These are phyloP conservation scores for Fistulinella prunicolor DNA, from an alignment of 768 basidiomycete genomes.

Conservation along the genomic window DNA sequence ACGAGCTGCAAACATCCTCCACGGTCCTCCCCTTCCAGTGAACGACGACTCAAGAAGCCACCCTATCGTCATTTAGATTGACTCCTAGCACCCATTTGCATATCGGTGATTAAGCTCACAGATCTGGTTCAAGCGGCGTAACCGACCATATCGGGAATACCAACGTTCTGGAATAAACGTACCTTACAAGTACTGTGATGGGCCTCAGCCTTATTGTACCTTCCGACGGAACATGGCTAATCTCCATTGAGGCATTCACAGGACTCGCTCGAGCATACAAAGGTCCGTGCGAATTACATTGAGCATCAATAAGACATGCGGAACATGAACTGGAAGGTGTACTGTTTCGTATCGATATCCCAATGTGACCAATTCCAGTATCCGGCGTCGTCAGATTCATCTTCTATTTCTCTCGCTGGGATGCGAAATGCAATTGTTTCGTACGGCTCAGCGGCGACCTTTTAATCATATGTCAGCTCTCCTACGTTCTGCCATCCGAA, in stretches of 20 bases:
- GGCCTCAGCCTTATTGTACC: too few species aligned
- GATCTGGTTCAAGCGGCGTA: conserved; percentile 4
- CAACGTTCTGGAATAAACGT: too few species aligned
- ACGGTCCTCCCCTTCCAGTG: too few species aligned
- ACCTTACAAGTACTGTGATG: too few species aligned
- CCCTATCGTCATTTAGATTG: too few species aligned
- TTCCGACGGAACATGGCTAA: too few species aligned
- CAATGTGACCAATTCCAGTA: conserved; percentile 99
- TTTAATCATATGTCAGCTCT: conserved; percentile 29
- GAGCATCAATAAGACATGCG: conserved; percentile 43
- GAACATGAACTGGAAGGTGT: conserved; percentile 98
- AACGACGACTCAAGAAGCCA: too few species aligned
- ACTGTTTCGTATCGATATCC: conserved; percentile 99
- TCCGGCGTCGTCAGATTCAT: conserved; percentile 85
- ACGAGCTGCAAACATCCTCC: too few species aligned
- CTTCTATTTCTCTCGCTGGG: conserved; percentile 95
- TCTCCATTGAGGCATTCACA: neutral
- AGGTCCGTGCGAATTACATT: too few species aligned
- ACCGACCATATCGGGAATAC: conserved; percentile 2
- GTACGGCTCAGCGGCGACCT: conserved; percentile 99
- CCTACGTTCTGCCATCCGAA: neutral
- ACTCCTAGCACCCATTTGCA: too few species aligned
- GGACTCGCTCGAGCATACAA: neutral
- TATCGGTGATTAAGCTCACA: neutral
- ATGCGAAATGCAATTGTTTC: conserved; percentile 99